Conservation (phyloP, 2,329 filamentous ascomycete genomes). For the Geosmithia morbida region DNA sequence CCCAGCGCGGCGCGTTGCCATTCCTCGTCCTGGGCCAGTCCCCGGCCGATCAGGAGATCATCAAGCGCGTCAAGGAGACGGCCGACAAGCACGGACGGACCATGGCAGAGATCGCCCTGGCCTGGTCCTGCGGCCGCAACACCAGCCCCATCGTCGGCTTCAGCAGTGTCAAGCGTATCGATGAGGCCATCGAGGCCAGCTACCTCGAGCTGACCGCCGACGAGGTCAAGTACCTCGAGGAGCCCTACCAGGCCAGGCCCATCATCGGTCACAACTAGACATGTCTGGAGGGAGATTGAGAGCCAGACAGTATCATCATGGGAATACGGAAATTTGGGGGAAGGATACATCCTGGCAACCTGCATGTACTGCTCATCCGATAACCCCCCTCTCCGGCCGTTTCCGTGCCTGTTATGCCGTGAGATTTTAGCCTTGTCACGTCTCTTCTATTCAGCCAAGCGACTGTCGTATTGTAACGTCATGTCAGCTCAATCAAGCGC, state of each 20-base stretch:
- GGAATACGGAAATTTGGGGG: too few relatives aligned
- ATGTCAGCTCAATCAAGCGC: neutral
- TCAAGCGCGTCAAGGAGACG: constrained; percentile 27
- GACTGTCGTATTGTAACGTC: neutral
- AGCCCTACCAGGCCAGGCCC: constrained; percentile 38
- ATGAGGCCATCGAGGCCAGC: constrained; percentile 47
- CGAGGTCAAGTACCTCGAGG: constrained; percentile 46
- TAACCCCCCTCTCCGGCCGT: too few relatives aligned
- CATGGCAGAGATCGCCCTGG: constrained; percentile 50
- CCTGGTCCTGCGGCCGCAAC: constrained; percentile 42
- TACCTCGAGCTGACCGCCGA: constrained; percentile 35
- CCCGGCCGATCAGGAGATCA: constrained; percentile 2
- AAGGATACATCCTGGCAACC: too few relatives aligned
- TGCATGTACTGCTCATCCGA: too few relatives aligned
- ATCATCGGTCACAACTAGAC: constrained; percentile 9
- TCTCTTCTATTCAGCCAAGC: neutral
- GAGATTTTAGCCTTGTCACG: neutral
- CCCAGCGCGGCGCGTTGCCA: constrained; percentile 14
- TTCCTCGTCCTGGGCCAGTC: constrained; percentile 9
- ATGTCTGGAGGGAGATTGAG: neutral
- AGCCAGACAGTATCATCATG: too few relatives aligned
- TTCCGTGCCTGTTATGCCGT: too few relatives aligned
- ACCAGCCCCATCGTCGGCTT: constrained; percentile 48
- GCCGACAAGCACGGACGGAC: constrained; percentile 39
- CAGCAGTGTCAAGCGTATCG: constrained; percentile 38